Percentiles rank a stretch among this genome's conserved stretches.
These are phyloP conservation scores for Grosmannia serpens DNA, from an alignment of 2,329 filamentous ascomycete genomes.

Conservation along the genomic window DNA sequence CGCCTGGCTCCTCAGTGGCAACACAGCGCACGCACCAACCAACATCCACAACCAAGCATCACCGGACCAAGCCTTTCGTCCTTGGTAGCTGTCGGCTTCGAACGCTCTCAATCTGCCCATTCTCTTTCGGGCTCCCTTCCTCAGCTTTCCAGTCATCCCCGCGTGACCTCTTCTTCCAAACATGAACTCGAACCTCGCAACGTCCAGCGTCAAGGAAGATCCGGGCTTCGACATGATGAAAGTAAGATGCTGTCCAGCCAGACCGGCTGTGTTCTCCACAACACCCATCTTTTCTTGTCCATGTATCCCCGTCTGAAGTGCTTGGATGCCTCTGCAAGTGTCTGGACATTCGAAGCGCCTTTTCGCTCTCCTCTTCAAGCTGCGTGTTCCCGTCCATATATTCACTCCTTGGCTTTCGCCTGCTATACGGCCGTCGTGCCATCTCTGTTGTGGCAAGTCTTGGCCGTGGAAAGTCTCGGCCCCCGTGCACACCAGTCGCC, in stretches of 20 bases:
- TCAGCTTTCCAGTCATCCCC: background rate
- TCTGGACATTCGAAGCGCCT: background rate
- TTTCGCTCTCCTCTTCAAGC: background rate
- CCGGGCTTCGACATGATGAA: constrained; percentile 1
- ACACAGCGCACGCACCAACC: background rate
- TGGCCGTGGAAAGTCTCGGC: background rate
- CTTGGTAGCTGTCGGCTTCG: too few relatives aligned
- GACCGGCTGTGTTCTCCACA: background rate
- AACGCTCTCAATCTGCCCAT: too few relatives aligned
- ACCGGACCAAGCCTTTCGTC: background rate
- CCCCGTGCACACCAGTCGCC: background rate
- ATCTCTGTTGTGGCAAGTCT: background rate
- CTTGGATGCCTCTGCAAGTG: background rate
- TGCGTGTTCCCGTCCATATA: background rate
- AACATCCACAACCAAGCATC: background rate
- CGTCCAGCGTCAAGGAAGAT: constrained; percentile 1
- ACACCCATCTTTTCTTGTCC: background rate
- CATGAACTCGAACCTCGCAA: background rate
- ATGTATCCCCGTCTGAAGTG: background rate
- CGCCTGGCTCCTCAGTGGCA: background rate
- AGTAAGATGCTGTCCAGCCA: background rate
- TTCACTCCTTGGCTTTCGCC: background rate
- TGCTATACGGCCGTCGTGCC: background rate
- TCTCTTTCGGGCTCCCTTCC: background rate
- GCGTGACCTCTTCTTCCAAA: background rate